Evolutionary conservation across 139 green algal species (phyloP), one percentile per base, ranked within the genome.

Genomic region (Zygnema cylindricum): DNA sequence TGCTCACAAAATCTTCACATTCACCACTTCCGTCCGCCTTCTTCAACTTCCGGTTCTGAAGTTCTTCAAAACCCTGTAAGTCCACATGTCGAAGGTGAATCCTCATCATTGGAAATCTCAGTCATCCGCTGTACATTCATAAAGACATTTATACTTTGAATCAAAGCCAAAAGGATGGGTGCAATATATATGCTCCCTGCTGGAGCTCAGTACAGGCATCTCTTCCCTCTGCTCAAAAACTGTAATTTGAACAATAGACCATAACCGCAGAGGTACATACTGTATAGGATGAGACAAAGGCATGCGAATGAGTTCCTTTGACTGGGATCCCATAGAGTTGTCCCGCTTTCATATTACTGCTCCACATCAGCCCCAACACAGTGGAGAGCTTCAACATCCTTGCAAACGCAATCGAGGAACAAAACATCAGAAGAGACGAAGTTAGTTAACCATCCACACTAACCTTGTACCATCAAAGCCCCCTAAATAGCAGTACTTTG

Each of bases 381-480:
- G n/a, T n/a, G n/a, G n/a, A n/a, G n/a, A n/a, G n/a, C n/a, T n/a
- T n/a, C n/a, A n/a, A 25, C 30, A 25, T 30, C 57, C 57, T 30
- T 35, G 30, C 57, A 25, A 73, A 25, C 57, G 30, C 57, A 25
- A 73, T 35, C 25, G 30, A 73, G 57, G 30, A 73, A 73, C 73
- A 81, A 16, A 21, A 16, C 73, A 81, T 57, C 73, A 38, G 16
- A 16, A 21, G 73, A 35, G 16, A 35, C 57, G 30, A 25, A 35
- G 57, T 73, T 73, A 86, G 78, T 16, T 16, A 82, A 33, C 79
- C n/a, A 82, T 25, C 57, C 75, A 82, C n/a, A 25, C 75, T 25
- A n/a, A 92, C 88, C 88, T 92, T 43, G 91, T 93, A 33, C 69
- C 88, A 41, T 93, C 88, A 69, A 92, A 93, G 25, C 88, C 88